phyloP scores from a whole-genome alignment of 495 filamentous ascomycete genomes.

The Hyaloscypha finlandica region DNA sequence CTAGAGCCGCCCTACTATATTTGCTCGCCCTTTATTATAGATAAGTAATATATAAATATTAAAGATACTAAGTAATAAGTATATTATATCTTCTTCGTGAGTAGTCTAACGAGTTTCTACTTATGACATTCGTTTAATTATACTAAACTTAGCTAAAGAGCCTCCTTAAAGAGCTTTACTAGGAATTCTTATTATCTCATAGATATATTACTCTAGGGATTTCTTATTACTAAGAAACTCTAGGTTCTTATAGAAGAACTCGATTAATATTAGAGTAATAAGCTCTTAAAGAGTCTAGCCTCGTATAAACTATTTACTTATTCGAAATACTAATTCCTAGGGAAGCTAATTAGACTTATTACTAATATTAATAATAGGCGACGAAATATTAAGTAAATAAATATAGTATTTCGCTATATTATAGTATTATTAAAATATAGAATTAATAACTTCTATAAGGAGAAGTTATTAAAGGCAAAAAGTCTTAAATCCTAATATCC shows the following conservation, averaged over 20 bases:
- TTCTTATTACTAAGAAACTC: constrained; percentile 12
- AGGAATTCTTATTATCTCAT: too few species aligned
- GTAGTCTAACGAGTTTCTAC: constrained; percentile 11
- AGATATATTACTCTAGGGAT: constrained; percentile 11
- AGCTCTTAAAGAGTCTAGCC: constrained; percentile 25
- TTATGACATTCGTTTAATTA: constrained; percentile 19
- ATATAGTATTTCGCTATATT: constrained; percentile 19
- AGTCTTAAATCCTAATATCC: too few species aligned
- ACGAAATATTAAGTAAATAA: constrained; percentile 17
- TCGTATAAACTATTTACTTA: constrained; percentile 13
- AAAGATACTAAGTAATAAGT: too few species aligned
- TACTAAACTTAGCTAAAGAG: constrained; percentile 10
- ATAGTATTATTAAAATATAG: constrained; percentile 35
- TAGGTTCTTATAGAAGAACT: constrained; percentile 11
- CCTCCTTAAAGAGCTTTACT: constrained; percentile 9
- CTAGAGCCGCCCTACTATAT: constrained; percentile 32
- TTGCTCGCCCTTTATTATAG: constrained; percentile 33
- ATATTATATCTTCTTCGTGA: constrained; percentile 33
- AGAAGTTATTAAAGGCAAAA: too few species aligned
- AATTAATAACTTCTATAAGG: constrained; percentile 40
- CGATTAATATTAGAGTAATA: constrained; percentile 19
- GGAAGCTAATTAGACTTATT: constrained; percentile 1
- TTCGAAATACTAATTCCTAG: constrained; percentile 10
- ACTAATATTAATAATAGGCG: neutral
- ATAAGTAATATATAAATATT: constrained; percentile 32